Evolutionary conservation across 1,284 basidiomycete species (phyloP).

Genomic region (Sporisorium iseilematis-ciliati): DNA sequence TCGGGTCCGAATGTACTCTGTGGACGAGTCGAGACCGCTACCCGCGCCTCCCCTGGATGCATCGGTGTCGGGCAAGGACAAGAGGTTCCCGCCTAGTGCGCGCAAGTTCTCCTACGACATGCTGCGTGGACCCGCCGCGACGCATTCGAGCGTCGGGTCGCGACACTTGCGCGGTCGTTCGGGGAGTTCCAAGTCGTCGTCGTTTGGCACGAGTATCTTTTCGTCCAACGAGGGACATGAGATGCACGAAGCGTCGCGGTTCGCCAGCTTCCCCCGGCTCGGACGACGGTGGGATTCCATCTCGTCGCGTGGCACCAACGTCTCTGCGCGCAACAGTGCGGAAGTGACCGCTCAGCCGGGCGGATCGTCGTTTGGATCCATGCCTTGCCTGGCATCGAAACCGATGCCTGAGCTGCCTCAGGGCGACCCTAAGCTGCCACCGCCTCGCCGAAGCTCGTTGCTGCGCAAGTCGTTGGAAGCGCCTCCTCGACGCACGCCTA

Average conservation of each 20-base stretch:
- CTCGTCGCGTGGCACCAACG: constrained; percentile 42
- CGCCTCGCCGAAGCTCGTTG: constrained; percentile 44
- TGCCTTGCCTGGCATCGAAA: constrained; percentile 12
- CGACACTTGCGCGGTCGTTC: constrained; percentile 38
- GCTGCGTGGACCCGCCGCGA: constrained; percentile 18
- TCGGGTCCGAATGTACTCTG: constrained; percentile 14
- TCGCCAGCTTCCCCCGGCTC: constrained; percentile 21
- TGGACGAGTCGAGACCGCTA: constrained; percentile 12
- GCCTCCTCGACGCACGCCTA: constrained; percentile 14
- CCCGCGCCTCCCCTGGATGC: constrained; percentile 25
- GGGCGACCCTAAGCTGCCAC: constrained; percentile 14
- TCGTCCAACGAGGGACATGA: constrained; percentile 29
- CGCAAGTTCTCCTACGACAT: constrained; percentile 42
- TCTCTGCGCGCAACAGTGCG: constrained; percentile 31
- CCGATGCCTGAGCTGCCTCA: constrained; percentile 9
- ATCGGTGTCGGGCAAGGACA: constrained; percentile 17
- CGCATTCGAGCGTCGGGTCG: constrained; percentile 29
- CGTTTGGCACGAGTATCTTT: constrained; percentile 41
- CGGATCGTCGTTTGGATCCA: constrained; percentile 5
- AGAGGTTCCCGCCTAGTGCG: constrained; percentile 38
- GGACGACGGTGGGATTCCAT: constrained; percentile 49
- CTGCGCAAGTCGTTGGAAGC: constrained; percentile 24
- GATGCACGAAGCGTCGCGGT: constrained; percentile 25
- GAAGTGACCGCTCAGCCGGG: constrained; percentile 19
- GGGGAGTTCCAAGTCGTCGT: constrained; percentile 42